Base-by-base conservation (phyloP, 108 stramenopile genomes). In the Fragilaria crotonensis region DNA sequence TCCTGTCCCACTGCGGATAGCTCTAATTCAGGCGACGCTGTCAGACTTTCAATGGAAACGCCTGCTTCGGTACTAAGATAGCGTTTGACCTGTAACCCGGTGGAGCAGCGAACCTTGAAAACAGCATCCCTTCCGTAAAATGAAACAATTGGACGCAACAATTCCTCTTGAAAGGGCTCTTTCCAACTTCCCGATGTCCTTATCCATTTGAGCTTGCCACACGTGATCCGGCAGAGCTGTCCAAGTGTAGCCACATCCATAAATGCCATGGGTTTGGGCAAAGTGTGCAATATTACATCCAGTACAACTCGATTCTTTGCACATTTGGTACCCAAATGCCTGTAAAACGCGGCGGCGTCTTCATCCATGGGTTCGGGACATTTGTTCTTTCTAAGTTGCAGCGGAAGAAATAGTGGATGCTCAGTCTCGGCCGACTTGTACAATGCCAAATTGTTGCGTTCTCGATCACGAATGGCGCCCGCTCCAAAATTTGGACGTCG, bases 61-160 rank as follows among this genome's bases (percentile, higher is more conserved):
- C 47, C 81, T 46, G 48, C 54, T n/a, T 29, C 30, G 0, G 44
- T 33, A 62, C 66, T 23, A 51, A 47, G 32, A 54, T 57, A 45
- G 70, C 67, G 68, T 57, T 78, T 75, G 30, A 93, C 72, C 72
- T 73, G 79, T 14, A 93, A 44, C 5, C 90, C 90, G 11, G 52
- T 48, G 18, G 85, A 87, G 45, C 83, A 84, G 41, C 90, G 80
- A 22, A 87, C 72, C 51, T 93, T 93, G 55, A 93, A 82, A 30
- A 93, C 71, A 11, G 72, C 87, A 74, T 89, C 90, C 57, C 70
- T 68, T 27, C 69, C 69, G 14, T 51, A 48, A 45, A 58, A 66
- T 21, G 50, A 55, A 23, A 69, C 32, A 22, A 59, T 29, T 21
- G 71, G 65, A 5, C 64, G 55, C 74, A 51, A 62, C 58, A 90